These are phyloP conservation scores for Lactifluus subvellereus DNA, from an alignment of 768 basidiomycete genomes.

Conservation along the genomic window DNA sequence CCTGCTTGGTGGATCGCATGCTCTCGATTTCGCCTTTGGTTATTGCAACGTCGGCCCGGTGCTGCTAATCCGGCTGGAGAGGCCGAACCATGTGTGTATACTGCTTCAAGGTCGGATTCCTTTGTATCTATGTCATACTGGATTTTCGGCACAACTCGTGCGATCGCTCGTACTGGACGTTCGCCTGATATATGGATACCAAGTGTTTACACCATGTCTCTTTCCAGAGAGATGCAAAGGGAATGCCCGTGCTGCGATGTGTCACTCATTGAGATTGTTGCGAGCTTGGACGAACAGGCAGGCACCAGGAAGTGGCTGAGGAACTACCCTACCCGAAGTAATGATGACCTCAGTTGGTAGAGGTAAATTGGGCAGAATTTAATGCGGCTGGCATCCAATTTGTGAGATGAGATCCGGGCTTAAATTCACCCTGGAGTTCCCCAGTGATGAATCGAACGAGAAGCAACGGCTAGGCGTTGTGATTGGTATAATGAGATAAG, in stretches of 20 bases:
- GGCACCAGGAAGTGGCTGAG: neutral
- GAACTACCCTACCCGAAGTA: neutral
- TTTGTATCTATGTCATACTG: conserved; percentile 15
- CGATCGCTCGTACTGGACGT: neutral
- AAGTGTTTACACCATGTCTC: neutral
- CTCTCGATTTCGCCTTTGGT: neutral
- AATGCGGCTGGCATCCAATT: neutral
- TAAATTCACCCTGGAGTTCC: neutral
- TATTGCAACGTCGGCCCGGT: neutral
- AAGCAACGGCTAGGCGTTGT: neutral
- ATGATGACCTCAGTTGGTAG: neutral
- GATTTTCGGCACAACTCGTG: conserved; percentile 1
- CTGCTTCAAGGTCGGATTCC: neutral
- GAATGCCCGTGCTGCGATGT: neutral
- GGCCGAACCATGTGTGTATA: neutral
- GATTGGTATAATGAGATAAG: neutral
- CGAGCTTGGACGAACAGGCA: neutral
- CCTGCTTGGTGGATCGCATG: conserved; percentile 1
- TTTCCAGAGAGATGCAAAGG: neutral
- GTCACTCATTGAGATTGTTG: neutral
- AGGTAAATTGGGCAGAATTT: neutral
- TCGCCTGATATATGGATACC: neutral
- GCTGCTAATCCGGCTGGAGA: neutral
- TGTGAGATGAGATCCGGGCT: neutral
- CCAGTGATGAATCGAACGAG: neutral